Base-by-base conservation (phyloP, 2,329 filamentous ascomycete species). In the Lasiodiplodia theobromae region DNA sequence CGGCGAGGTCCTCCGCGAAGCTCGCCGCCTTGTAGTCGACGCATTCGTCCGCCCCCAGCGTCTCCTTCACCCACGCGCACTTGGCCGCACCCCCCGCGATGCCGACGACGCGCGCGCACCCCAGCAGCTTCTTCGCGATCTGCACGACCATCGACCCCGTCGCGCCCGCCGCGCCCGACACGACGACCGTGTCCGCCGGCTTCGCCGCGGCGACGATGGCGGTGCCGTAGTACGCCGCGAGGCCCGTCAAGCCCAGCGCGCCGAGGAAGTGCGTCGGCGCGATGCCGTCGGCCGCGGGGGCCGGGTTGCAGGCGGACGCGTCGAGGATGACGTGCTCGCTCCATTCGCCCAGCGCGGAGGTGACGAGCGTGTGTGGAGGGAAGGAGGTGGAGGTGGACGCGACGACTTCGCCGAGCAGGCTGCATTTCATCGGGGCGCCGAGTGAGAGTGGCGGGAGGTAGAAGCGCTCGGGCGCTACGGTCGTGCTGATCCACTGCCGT, bases 161-260 rank as follows among this genome's bases (percentile, higher is more conserved):
- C 0, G 92, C 92, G 1, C 92, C 92, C 0, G 92, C 92, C 2
- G 92, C 92, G 5, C 91, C 92, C 7, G 88, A 91, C 0, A 95
- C 90, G 7, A 94, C 91, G 1, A 95, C 91, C 3, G 90, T 89
- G 71, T 94, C 91, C 5, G 91, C 91, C 1, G 85, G 78, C 77
- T 90, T 88, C 52, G 91, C 87, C 66, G 90, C 81, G 2, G 88
- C 92, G 56, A 94, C 86, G 67, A 91, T 86, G 31, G 87, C 78
- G 76, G 94, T 87, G 25, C 92, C 92, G 71, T 92, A 91, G 80
- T 92, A 94, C 1, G 92, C 92, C 0, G 92, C 94, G 70, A 94
- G 73, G 2, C 90, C 90, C 0, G 91, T 77, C 16, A 74, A 72
- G 7, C 82, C 82, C 37, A 89, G 77, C 2, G 81, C 78, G 16